phyloP scores from a whole-genome alignment of 805 yeast genomes.

The Candida tammaniensis region DNA sequence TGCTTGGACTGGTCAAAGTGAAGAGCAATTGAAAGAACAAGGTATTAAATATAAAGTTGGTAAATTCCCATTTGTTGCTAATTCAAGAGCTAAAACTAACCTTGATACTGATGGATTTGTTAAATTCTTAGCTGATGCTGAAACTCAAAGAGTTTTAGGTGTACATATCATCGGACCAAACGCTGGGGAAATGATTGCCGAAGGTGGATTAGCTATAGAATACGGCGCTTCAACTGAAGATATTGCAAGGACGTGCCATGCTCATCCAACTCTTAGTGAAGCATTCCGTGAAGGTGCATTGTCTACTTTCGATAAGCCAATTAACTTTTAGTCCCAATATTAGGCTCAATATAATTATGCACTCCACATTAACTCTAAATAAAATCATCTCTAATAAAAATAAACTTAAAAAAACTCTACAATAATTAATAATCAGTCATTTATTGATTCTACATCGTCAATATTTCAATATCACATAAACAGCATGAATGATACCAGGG shows the following conservation, averaged over 20 bases:
- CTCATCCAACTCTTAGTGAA: slow-evolving; percentile 97
- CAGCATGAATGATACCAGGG: slow-evolving; percentile 71
- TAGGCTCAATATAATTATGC: not conserved
- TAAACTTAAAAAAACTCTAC: no score
- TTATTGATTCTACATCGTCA: no score
- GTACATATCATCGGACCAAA: slow-evolving; percentile 96
- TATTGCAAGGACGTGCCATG: slow-evolving; percentile 95
- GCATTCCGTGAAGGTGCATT: slow-evolving; percentile 98
- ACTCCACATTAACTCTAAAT: no score
- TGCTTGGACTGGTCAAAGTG: slow-evolving; percentile 98
- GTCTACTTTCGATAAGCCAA: slow-evolving; percentile 87
- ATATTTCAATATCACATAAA: slow-evolving; percentile 61
- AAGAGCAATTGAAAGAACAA: slow-evolving; percentile 88
- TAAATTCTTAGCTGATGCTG: slow-evolving; percentile 92
- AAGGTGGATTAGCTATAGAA: slow-evolving; percentile 95
- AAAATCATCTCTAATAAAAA: no score
- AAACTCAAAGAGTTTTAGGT: slow-evolving; percentile 94
- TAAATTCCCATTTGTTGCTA: slow-evolving; percentile 97
- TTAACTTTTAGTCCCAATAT: slow-evolving; percentile 68
- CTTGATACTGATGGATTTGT: slow-evolving; percentile 96
- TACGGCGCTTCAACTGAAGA: slow-evolving; percentile 99
- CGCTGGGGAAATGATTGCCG: slow-evolving; percentile 99
- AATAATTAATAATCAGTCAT: no score
- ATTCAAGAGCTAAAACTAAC: slow-evolving; percentile 99
- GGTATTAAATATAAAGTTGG: slow-evolving; percentile 92